Percentiles rank a stretch among this genome's conserved stretches.
phyloP scores from a whole-genome alignment of 1,139 yeast species.

The Pneumocystis murina region DNA sequence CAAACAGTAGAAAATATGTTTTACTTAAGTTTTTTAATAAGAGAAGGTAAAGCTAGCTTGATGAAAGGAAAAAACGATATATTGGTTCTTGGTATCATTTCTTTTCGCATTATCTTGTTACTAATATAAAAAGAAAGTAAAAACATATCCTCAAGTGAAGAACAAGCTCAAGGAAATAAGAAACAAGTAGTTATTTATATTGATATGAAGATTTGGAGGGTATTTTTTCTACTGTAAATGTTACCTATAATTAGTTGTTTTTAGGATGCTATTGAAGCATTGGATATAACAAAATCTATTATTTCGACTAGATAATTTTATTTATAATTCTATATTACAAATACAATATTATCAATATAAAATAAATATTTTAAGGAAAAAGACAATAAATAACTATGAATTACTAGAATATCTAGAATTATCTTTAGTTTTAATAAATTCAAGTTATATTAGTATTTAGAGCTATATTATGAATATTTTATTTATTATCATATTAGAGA shows the following conservation, averaged over 20 bases:
- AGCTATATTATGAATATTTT: too few relatives aligned
- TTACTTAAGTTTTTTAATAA: slow-evolving; percentile 61
- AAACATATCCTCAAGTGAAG: background rate
- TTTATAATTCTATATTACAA: background rate
- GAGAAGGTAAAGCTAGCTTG: slow-evolving; percentile 45
- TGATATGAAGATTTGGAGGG: background rate
- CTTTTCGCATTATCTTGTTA: background rate
- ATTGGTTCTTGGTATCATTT: background rate
- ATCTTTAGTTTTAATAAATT: too few relatives aligned
- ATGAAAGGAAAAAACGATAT: background rate
- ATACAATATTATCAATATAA: too few relatives aligned
- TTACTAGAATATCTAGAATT: too few relatives aligned
- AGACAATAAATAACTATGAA: too few relatives aligned
- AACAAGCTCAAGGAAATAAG: background rate
- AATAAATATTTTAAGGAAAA: too few relatives aligned
- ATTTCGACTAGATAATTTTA: background rate
- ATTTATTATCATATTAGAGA: too few relatives aligned
- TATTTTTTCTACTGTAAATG: background rate
- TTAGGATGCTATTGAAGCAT: background rate
- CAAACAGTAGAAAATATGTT: slow-evolving; percentile 76
- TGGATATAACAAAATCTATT: background rate
- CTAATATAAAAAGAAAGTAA: background rate
- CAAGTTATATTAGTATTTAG: too few relatives aligned
- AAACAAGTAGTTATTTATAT: background rate
- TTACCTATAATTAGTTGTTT: background rate